Evolutionary conservation across 768 basidiomycete species (phyloP), one percentile per base, ranked within the genome.

Genomic region (Kwoniella sp.): DNA sequence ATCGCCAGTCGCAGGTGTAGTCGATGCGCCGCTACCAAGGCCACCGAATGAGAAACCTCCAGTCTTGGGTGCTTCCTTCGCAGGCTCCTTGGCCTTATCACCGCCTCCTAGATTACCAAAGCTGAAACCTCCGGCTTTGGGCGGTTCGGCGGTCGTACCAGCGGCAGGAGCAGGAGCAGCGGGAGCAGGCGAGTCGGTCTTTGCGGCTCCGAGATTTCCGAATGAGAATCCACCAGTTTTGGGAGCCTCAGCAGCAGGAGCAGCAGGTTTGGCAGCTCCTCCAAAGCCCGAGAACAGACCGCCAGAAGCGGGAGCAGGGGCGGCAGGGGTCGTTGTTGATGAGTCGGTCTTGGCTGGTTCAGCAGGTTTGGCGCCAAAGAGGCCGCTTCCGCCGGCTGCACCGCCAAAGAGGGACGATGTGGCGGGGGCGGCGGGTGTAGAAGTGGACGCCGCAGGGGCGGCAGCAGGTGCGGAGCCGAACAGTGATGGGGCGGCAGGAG

Each of bases 311-410:
- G 72, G 55, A 6, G 72, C 60, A 44, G 40, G 8, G 17, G 33
- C 33, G 27, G 77, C 58, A 1, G 78, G 25, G 22, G 64, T 49
- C 12, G 69, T 49, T 17, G 69, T 55, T 9, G 60, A 21, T 17
- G 50, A 26, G n/a, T 48, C 61, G 29, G 48, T 30, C 22, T 55
- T 53, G 7, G 71, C 63, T 47, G 71, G 37, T 27, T 66, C 65
- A 57, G 65, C 65, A n/a, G 67, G 67, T 36, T 68, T 68, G 7
- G 54, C 30, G 24, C 68, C 61, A 33, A 67, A 67, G 8, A 66
- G 21, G n/a, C 51, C 19, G 50, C 49, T 40, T 19, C 59, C 59
- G 17, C 50, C 51, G 8, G 33, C 4, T 1, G 49, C 36, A 9
- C 58, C 58, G 8, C 46, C 49, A 25, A 60, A 60, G 25, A 55